A percentile compares a stretch with the other conserved stretches of the same genome.
These are phyloP conservation scores for Oryza meridionalis DNA, from an alignment of 176 grass and related monocot species.

Conservation along the genomic window DNA sequence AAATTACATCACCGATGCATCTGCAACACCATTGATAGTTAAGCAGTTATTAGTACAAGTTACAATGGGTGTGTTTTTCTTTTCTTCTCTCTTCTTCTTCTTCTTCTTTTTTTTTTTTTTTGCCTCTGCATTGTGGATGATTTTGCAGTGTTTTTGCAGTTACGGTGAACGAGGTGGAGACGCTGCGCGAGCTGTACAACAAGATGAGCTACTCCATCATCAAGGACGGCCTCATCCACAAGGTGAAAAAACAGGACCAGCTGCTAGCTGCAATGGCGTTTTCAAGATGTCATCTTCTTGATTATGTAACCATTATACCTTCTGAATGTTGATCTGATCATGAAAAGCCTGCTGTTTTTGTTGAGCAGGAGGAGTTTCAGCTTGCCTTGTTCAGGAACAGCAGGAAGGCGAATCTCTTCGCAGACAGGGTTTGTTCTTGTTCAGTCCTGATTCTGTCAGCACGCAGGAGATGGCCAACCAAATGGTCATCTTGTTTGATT, in stretches of 20 bases:
- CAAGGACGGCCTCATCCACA: constrained; percentile 90
- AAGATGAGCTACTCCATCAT: constrained; percentile 74
- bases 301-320: background rate
- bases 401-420: constrained; percentile 65
- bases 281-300: background rate
- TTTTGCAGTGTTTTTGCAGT: constrained; percentile 35
- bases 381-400: constrained; percentile 77
- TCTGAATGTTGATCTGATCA: background rate
- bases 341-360: no score
- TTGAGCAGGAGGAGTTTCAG: constrained; percentile 71
- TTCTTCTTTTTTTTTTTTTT: no score
- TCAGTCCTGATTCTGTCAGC: background rate
- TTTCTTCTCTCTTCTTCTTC: no score
- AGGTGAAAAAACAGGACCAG: constrained; percentile 36
- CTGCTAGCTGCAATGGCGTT: no score
- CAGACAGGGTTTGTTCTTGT: constrained; percentile 48
- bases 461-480: background rate
- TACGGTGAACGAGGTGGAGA: constrained; percentile 75
- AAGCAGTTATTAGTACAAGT: no score
- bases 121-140: background rate
- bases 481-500: background rate
- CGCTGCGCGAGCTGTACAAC: constrained; percentile 72
- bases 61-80: no score
- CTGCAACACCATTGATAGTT: no score
- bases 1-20: no score